These are phyloP conservation scores for Rostrohypoxylon terebratum DNA, from an alignment of 495 filamentous ascomycete genomes.

Conservation along the genomic window DNA sequence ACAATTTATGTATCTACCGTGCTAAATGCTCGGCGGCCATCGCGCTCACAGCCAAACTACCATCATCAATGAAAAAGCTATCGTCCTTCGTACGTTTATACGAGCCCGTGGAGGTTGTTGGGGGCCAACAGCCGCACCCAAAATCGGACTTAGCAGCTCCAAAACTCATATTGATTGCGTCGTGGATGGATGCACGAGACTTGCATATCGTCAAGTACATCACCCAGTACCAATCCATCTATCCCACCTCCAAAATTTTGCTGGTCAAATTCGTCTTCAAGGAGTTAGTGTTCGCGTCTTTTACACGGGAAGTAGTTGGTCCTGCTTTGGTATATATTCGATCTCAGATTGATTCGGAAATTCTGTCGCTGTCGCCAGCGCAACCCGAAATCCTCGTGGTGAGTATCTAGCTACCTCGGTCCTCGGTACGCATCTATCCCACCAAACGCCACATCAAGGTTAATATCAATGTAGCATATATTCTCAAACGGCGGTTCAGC, in stretches of 20 bases:
- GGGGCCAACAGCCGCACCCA: neutral
- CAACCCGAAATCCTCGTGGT: constrained; percentile 52
- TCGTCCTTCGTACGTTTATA: constrained; percentile 53
- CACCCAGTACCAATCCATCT: constrained; percentile 53
- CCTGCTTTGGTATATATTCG: constrained; percentile 44
- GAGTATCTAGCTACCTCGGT: constrained; percentile 2
- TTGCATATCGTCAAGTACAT: constrained; percentile 62
- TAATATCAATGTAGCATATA: constrained; percentile 44
- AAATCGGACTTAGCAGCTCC: constrained; percentile 24
- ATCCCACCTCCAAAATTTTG: constrained; percentile 55
- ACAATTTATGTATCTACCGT: neutral
- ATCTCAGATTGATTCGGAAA: constrained; percentile 37
- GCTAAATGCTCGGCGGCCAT: neutral
- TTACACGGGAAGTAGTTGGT: constrained; percentile 24
- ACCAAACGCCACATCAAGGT: neutral
- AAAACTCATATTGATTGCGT: constrained; percentile 57
- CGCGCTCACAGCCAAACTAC: constrained; percentile 26
- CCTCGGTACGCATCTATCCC: neutral
- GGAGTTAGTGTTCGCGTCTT: constrained; percentile 40
- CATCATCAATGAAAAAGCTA: constrained; percentile 54
- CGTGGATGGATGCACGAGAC: constrained; percentile 61
- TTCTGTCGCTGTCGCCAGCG: constrained; percentile 37
- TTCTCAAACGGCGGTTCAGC: constrained; percentile 60
- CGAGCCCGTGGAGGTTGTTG: constrained; percentile 41
- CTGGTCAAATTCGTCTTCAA: constrained; percentile 52